Evolutionary conservation across 805 yeast species (phyloP), one percentile per base, ranked within the genome.

Genomic region (Vanderwaltozyma verrucispora): DNA sequence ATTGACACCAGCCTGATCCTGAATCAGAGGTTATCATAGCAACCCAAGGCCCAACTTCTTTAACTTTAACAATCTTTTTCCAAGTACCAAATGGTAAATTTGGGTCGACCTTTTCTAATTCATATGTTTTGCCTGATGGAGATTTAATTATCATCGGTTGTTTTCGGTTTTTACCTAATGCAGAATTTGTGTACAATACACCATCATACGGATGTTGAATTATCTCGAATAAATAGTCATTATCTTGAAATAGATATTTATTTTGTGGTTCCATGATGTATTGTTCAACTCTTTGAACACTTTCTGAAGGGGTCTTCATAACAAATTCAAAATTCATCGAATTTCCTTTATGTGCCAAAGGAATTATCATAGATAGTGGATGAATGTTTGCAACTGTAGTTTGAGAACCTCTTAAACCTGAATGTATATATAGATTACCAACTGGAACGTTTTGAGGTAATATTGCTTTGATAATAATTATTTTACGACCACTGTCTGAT

Each of bases 241-340:
- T 75, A 16, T 74, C 74, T 15, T 61, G 63, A 8, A 69, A 61
- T 33, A 92, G 60, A 40, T 71, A 67, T 47, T 71, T 72, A 43
- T 79, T 73, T 56, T 89, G 97, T 2, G 98, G 98, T 46, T 81
- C 85, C 38, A 75, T 69, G 40, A 92, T 72, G 58, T 89, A 92
- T 33, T 86, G 58, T 55, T 89, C 98, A 43, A 78, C 75, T 31
- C 69, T 68, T 50, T 73, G 76, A 21, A 80, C 71, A 42, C 72
- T 77, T 14, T 81, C 78, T 0, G 89, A 75, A 2, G 92, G 86
- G 46, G 72, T 78, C 37, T 85, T 64, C 15, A 75, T 74, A 14
- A 83, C 84, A 56, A 86, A 82, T 43, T 77, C 77, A 35, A 77
- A 69, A 11, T 74, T 70, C 48, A 72, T 77, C 32, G 67, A 58